Evolutionary conservation across 2,329 filamentous ascomycete species (phyloP), one percentile per base, ranked within the genome.

Genomic region (Trichoderma sp.): DNA sequence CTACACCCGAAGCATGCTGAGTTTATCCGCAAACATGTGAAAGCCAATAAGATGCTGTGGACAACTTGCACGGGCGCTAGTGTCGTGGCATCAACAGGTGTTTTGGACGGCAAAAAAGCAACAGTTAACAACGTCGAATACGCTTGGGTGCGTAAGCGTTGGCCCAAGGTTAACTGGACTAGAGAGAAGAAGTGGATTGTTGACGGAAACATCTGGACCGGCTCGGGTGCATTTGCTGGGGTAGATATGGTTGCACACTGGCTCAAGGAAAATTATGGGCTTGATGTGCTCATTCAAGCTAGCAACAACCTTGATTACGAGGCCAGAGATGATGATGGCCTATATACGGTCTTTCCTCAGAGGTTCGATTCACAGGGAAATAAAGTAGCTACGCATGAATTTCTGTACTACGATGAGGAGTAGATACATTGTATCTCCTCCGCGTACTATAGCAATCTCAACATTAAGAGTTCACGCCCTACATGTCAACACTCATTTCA

Each of bases 201-300:
- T 0, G 85, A 87, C 64, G 84, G 82, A 1, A 86, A 87, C 45
- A 81, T 87, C 29, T 88, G 87, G 86, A 88, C 86, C 3, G 84
- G 83, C 0, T 83, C 83, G 1, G 86, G 86, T 18, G 85, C 86
- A 0, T 79, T 84, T 21, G 86, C 86, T 8, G 87, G 85, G 0
- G 87, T 86, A 79, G 86, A 87, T n/a, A 85, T 85, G 82, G 77
- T 84, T 72, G 79, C 84, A 7, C 80, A 85, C 35, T 86, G 85
- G 84, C 74, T 86, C 1, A 83, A 83, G 66, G 79, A 83, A 65
- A 81, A 78, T 1, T 84, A 79, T 77, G 83, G 84, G 0, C 33
- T 79, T 12, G 80, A 82, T 7, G 75, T 83, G 24, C 77, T 83
- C 24, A 78, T 53, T 1, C 14, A 75, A 6, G 78, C 80, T 2